Base-by-base conservation (phyloP, 805 yeast genomes). In the Pichia manshurica region DNA sequence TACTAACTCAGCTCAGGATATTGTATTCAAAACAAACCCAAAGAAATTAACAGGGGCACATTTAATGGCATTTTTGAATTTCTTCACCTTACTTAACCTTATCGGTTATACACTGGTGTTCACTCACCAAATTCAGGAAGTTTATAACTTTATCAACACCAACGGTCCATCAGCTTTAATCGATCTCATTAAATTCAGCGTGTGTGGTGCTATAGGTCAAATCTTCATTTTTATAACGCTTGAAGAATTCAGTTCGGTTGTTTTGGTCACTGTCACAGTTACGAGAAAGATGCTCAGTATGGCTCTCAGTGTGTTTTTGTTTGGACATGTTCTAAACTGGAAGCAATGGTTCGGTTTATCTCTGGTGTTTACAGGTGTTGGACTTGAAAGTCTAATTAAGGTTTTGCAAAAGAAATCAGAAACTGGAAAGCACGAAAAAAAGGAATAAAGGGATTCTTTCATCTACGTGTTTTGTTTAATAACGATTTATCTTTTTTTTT, bases 241-340 rank as follows among this genome's bases (percentile, higher is more conserved):
- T 40, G 93, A 87, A 56, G 74, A 78, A 49, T 93, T 87, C 61
- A 96, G 91, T 42, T 87, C 96, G 2, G 69, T 93, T 50, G 77
- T 86, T 0, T 71, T 93, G 46, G 89, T 91, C 25, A 91, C 96
- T 36, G 91, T 95, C 16, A 93, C 98, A 0, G 97, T 93, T 9
- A 91, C 99, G 1, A 76, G 99, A 57, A 93, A 93, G 61, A 91
- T 93, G 96, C 71, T 89, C 42, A 88, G 97, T 35, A 91, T 93
- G 98, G 74, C 89, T 31, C 66, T 91, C 45, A 85, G 96, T 58
- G 96, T 93, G 44, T 63, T 87, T 3, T 68, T 91, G 53, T 91
- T 88, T 66, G 91, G 93, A n/a, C 97, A 93, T 62, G 61, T 64
- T 5, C 74, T 93, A 54, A 71, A 68, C 29, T 7, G 47, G 3